Base-by-base conservation (phyloP, 805 yeast species). In the Candida arabinofermentans region DNA sequence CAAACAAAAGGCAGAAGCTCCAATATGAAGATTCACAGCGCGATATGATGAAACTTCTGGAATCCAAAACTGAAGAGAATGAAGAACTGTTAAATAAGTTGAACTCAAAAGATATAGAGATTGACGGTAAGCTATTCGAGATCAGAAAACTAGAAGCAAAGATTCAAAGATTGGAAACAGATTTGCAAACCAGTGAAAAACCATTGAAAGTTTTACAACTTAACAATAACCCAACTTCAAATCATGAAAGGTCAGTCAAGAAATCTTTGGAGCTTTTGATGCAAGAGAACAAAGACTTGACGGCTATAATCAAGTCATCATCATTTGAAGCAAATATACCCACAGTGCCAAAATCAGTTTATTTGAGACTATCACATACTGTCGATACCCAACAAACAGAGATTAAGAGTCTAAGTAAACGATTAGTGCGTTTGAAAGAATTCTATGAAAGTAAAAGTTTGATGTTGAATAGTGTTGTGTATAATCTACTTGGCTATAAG, bases 401-500 rank as follows among this genome's bases (percentile, higher is more conserved):
- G 41, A 62, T 79, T 2, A 69, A 68, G 24, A 72, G 70, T 36
- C 55, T 74, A 8, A 67, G 69, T 37, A 86, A 84, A 55, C 68
- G 76, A 40, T 67, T 72, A 27, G 62, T 54, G 9, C 62, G 95
- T 30, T 64, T 79, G 42, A 74, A 68, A 48, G 77, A 81, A 47
- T 72, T 76, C 6, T 87, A 78, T 56, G 63, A 77, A 14, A 72
- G 74, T 38, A 84, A 85, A 57, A 79, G 91, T n/a, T 62, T 71
- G 24, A 90, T 86, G 54, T 81, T 86, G 39, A 66, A 87, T 27
- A 78, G 81, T 24, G 75, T 83, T 1, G 79, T 87, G 0, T 76
- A 80, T 41, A 69, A 81, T 4, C 70, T 83, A 23, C 70, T 89
- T 39, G 96, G 96, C 0, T 87, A 77, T 59, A 73, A 75, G 36